phyloP scores from a whole-genome alignment of 73 alveolate species.

The Paraurostyla sp. region DNA sequence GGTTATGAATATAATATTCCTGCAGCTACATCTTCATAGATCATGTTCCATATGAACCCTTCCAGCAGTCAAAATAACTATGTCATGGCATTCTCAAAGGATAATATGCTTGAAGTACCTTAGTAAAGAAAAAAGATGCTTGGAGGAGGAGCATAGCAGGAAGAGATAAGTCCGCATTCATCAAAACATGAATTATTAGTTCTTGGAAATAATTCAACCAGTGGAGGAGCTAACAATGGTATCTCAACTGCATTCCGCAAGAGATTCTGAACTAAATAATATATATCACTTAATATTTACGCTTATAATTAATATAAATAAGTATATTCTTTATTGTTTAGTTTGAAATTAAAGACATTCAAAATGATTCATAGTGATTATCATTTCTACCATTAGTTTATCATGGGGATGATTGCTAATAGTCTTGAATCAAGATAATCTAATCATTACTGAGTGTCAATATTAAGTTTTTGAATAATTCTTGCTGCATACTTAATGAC shows the following conservation, averaged over 20 bases:
- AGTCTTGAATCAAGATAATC: background rate
- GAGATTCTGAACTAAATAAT: slow-evolving; percentile 1
- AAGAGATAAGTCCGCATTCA: slow-evolving; percentile 55
- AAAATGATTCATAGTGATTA: too few species aligned
- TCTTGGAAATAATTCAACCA: background rate
- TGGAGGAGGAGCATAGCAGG: slow-evolving; percentile 19
- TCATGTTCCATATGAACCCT: slow-evolving; percentile 1
- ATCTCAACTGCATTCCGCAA: slow-evolving; percentile 5
- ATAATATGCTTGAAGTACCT: slow-evolving; percentile 20
- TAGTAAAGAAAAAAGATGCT: slow-evolving; percentile 21
- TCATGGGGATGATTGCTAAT: background rate
- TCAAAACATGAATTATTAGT: slow-evolving; percentile 41
- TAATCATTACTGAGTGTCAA: slow-evolving; percentile 10
- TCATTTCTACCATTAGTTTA: too few species aligned
- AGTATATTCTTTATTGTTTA: too few species aligned
- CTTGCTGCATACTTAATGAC: slow-evolving; percentile 86
- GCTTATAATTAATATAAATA: background rate
- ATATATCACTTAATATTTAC: background rate
- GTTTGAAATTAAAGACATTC: too few species aligned
- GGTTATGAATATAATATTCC: slow-evolving; percentile 38
- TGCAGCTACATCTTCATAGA: background rate
- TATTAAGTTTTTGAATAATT: slow-evolving; percentile 78
- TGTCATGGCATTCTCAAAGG: slow-evolving; percentile 1
- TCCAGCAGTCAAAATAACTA: slow-evolving; percentile 31
- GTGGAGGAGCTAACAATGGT: background rate